A percentile compares a stretch with the other conserved stretches of the same genome.
Evolutionary conservation across 371 early-diverging fungal genomes (phyloP).

Genomic region (Mucor plumbeus): DNA sequence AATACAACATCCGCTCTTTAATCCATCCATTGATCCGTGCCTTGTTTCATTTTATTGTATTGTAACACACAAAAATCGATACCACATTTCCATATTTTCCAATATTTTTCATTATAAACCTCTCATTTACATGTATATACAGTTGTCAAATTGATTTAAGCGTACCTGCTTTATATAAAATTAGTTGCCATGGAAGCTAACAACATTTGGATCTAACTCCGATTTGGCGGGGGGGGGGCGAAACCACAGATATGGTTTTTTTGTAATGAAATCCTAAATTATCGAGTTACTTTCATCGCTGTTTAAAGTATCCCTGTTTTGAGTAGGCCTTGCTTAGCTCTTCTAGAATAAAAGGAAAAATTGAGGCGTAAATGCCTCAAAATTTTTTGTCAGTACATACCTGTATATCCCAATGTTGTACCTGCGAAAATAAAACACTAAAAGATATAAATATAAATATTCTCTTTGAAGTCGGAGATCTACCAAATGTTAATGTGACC

Average conservation of each 20-base stretch:
- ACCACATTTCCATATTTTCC: constrained; percentile 4
- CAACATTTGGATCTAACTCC: not conserved
- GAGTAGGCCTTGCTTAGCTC: not conserved
- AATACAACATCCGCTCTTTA: not conserved
- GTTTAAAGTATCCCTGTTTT: not conserved
- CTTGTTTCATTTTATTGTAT: not conserved
- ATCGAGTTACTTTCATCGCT: not conserved
- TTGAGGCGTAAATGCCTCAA: not conserved
- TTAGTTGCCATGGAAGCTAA: not conserved
- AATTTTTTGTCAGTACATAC: not conserved
- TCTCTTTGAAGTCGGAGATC: constrained; percentile 4
- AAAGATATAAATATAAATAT: not conserved
- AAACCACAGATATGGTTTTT: not conserved
- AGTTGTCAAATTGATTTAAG: not conserved
- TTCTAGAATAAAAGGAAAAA: constrained; percentile 4
- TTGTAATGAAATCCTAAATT: constrained; percentile 1
- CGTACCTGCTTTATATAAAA: not conserved
- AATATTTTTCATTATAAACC: not conserved
- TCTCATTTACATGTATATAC: not conserved
- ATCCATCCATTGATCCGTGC: constrained; percentile 6
- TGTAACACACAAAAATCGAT: not conserved
- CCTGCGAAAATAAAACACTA: not conserved
- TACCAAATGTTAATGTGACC: constrained; percentile 2
- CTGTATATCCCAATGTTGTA: not conserved
- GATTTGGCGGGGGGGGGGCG: not conserved